Evolutionary conservation across 2,329 filamentous ascomycete genomes (phyloP).

Genomic region (Xylogone sp.): DNA sequence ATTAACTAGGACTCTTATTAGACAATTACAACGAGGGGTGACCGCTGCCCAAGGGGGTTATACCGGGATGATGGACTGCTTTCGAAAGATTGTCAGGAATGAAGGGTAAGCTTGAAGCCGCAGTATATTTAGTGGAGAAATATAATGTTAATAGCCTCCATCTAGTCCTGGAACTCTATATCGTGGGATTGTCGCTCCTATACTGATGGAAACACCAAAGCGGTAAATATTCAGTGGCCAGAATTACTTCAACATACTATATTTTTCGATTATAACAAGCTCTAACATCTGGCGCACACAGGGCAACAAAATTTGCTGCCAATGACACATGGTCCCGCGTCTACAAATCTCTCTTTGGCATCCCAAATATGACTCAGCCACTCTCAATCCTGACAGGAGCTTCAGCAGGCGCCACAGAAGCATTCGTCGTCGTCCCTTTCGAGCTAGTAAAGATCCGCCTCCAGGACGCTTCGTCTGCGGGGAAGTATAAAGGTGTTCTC

Average conservation of each 20-base stretch:
- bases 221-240: conserved; percentile 22
- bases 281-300: background rate
- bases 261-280: no score
- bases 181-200: conserved; percentile 87
- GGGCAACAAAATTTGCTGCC: conserved; percentile 93
- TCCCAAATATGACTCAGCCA: conserved; percentile 79
- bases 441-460: conserved; percentile 95
- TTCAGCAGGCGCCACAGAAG: conserved; percentile 85
- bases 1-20: conserved; percentile 31
- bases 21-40: conserved; percentile 76
- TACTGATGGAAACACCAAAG: conserved; percentile 93
- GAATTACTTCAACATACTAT: no score
- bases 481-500: conserved; percentile 76
- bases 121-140: background rate
- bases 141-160: background rate
- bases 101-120: conserved; percentile 64
- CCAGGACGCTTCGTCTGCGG: conserved; percentile 86
- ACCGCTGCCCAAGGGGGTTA: conserved; percentile 73
- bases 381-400: conserved; percentile 88
- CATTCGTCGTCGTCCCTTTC: conserved; percentile 93
- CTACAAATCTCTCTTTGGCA: conserved; percentile 79
- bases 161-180: conserved; percentile 53
- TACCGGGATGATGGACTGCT: conserved; percentile 94
- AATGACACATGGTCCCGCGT: conserved; percentile 95
- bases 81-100: conserved; percentile 87